These are phyloP conservation scores for Cornus controversa DNA, from an alignment of 148 eudicot genomes.

Conservation along the genomic window DNA sequence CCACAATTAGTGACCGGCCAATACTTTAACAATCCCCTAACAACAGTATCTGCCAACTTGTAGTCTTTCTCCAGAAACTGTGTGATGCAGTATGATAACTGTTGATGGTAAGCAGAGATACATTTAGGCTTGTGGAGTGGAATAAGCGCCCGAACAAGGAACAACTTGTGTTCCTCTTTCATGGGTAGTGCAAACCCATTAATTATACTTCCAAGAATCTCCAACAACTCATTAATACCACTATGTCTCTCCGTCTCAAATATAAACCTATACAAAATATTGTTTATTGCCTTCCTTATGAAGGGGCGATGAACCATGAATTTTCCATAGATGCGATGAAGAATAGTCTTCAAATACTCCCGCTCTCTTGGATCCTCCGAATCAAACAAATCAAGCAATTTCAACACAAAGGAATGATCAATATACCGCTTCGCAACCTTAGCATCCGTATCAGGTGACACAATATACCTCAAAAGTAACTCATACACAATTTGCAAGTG, in stretches of 20 bases:
- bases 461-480: conserved; percentile 44
- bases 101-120: conserved; percentile 40
- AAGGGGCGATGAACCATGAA: conserved; percentile 61
- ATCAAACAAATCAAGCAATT: conserved; percentile 50
- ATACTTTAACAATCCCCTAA: conserved; percentile 47
- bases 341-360: conserved; percentile 54
- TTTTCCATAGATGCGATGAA: conserved; percentile 51
- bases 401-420: conserved; percentile 49
- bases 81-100: conserved; percentile 44
- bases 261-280: conserved; percentile 47
- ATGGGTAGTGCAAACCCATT: conserved; percentile 55
- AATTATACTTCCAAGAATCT: conserved; percentile 56
- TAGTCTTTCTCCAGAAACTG: conserved; percentile 58
- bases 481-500: conserved; percentile 53
- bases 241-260: conserved; percentile 54
- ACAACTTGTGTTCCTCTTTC: conserved; percentile 60
- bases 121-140: conserved; percentile 55
- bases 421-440: conserved; percentile 45
- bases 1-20: conserved; percentile 61
- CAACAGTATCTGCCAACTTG: conserved; percentile 49
- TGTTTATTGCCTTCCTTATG: conserved; percentile 44
- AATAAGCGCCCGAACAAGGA: conserved; percentile 47
- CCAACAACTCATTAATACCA: conserved; percentile 53
- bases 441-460: conserved; percentile 47
- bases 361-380: conserved; percentile 49